A percentile compares a stretch with the other conserved stretches of the same genome.
These are phyloP conservation scores for Lycium barbarum DNA, from an alignment of 257 asterid species.

Conservation along the genomic window DNA sequence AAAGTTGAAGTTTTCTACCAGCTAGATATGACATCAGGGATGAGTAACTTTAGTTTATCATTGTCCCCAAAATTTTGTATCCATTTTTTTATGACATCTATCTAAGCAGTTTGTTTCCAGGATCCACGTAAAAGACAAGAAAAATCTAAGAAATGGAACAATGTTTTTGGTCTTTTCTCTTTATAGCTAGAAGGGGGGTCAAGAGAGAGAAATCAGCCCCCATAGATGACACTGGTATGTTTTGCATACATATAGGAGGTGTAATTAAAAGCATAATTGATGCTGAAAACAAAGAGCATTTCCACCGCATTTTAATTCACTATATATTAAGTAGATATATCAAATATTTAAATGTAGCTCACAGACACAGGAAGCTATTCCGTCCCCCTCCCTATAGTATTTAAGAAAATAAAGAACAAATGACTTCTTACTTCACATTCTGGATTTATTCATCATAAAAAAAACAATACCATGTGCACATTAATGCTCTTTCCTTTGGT, in stretches of 20 bases:
- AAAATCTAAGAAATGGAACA: too few relatives aligned
- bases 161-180: not conserved
- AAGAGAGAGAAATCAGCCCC: conserved; percentile 3
- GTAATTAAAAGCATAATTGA: not conserved
- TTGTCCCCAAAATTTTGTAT: not conserved
- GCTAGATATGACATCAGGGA: not conserved
- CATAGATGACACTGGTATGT: conserved; percentile 8
- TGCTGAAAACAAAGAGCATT: not conserved
- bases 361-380: not conserved
- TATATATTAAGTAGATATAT: not conserved
- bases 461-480: not conserved
- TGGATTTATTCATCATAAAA: not conserved
- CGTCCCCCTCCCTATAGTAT: not conserved
- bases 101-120: not conserved
- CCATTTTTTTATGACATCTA: not conserved
- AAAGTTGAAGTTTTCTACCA: not conserved
- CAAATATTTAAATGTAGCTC: not conserved
- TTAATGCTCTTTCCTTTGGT: not conserved
- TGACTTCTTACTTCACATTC: conserved; percentile 5
- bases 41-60: not conserved
- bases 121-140: not conserved
- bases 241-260: not conserved
- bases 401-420: not conserved
- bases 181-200: not conserved
- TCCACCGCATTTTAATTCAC: not conserved